These are phyloP conservation scores for Lanmaoa rubissima DNA, from an alignment of 768 basidiomycete species.

Conservation along the genomic window DNA sequence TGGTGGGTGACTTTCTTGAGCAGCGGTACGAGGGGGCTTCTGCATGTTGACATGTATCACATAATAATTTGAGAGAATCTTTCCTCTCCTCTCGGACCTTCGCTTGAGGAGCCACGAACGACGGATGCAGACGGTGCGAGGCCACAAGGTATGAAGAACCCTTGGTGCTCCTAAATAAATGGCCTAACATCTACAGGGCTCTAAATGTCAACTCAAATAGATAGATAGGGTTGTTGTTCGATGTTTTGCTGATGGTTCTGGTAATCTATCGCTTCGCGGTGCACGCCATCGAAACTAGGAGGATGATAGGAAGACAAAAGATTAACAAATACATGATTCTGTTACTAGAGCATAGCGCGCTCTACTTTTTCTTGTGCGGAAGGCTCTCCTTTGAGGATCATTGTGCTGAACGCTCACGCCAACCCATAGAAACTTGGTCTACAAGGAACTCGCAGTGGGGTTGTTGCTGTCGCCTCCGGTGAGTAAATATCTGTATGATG, in stretches of 20 bases:
- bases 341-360: slow-evolving; percentile 4
- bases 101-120: neutral
- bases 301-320: neutral
- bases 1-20: neutral
- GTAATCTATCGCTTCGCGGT: slow-evolving; percentile 8
- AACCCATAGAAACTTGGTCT: neutral
- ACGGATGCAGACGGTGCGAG: neutral
- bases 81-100: neutral
- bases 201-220: too few relatives aligned
- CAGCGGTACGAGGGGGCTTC: neutral
- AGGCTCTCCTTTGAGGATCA: neutral
- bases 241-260: slow-evolving; percentile 4
- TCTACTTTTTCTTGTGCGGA: slow-evolving; percentile 14
- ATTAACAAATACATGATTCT: slow-evolving; percentile 12
- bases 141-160: neutral
- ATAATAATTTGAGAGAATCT: neutral
- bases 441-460: neutral
- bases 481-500: neutral
- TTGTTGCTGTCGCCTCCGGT: neutral
- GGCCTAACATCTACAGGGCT: too few relatives aligned
- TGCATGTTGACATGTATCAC: neutral
- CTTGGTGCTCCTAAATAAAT: neutral
- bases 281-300: slow-evolving; percentile 2
- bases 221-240: slow-evolving; percentile 1
- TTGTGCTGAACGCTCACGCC: neutral